Evolutionary conservation across 345 rosid genomes (phyloP), one percentile per base, ranked within the genome.

Genomic region (Microthlaspi erraticum): DNA sequence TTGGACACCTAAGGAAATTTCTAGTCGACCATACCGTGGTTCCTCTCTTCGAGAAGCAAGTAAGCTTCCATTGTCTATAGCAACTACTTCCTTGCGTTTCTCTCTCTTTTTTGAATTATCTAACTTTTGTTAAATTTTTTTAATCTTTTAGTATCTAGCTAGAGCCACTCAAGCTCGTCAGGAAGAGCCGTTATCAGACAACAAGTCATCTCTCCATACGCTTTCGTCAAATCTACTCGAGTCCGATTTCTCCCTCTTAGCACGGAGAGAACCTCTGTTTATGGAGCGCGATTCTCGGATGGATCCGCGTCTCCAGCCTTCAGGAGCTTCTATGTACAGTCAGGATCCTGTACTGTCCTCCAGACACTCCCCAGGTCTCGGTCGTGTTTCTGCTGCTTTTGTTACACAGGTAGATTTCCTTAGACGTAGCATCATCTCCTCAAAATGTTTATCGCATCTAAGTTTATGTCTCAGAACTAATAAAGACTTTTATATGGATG

Each of bases 11-110:
- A 20, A 86, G 96, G 75, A 89, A 82, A 78, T 91, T 87, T 76
- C 81, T 88, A 78, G 93, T 89, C 8, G 97, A 91, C 79, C 91
- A 80, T 18, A 79, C 85, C 36, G 91, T 91, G 32, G 82, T 91
- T 79, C 93, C 90, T 75, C 80, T 88, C 45, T 91, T 88, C 59
- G 97, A 91, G 71, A 86, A 87, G 72, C 73, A 76, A 18, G 97
- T 91, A 86, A 83, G 91, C 54, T 34, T 46, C 8, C 8, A 32
- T 46, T 58, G 39, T 54, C 58, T 33, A 49, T 11, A 33, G 26
- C 44, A 1, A 18, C 31, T 66, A 41, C 18, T 45, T 37, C 31
- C 9, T n/a, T 56, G 17, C 8, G 8, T n/a, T 66, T 61, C 42
- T 54, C 34, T 16, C 36, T 2, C 1, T 16, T 44, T 10, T 38